Percentiles rank a stretch among this genome's conserved stretches.
Evolutionary conservation across 73 alveolate genomes (phyloP).

Genomic region (Urostyla sp.): DNA sequence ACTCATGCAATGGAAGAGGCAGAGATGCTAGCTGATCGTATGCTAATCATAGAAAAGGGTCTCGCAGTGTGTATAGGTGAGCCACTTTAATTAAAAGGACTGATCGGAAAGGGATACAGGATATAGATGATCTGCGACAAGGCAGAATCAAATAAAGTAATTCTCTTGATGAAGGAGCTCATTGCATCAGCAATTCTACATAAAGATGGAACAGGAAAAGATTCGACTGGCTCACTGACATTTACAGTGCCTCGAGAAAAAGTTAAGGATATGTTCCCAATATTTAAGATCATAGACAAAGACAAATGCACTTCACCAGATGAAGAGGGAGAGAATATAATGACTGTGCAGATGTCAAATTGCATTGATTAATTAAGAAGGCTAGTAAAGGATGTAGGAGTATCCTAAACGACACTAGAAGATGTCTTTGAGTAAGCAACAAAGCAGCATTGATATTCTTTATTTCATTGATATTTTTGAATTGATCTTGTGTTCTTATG

Average conservation of each 20-base stretch:
- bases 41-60: conserved; percentile 95
- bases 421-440: conserved; percentile 77
- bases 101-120: conserved; percentile 87
- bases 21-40: conserved; percentile 95
- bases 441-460: no score
- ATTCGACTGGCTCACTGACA: conserved; percentile 76
- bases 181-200: conserved; percentile 80
- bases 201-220: conserved; percentile 63
- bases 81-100: conserved; percentile 91
- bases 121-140: conserved; percentile 62
- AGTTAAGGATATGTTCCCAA: conserved; percentile 51
- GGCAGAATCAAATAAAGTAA: conserved; percentile 64
- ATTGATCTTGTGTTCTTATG: no score
- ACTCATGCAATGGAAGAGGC: conserved; percentile 99
- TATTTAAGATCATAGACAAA: conserved; percentile 37
- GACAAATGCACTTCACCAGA: neutral
- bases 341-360: neutral
- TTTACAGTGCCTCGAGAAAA: conserved; percentile 64
- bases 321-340: neutral
- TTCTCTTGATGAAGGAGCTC: conserved; percentile 71
- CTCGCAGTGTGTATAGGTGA: conserved; percentile 94
- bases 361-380: conserved; percentile 14
- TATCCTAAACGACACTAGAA: conserved; percentile 88
- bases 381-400: conserved; percentile 77
- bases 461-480: no score